Conservation (phyloP, 805 yeast genomes). For the Hanseniaspora osmophila region DNA sequence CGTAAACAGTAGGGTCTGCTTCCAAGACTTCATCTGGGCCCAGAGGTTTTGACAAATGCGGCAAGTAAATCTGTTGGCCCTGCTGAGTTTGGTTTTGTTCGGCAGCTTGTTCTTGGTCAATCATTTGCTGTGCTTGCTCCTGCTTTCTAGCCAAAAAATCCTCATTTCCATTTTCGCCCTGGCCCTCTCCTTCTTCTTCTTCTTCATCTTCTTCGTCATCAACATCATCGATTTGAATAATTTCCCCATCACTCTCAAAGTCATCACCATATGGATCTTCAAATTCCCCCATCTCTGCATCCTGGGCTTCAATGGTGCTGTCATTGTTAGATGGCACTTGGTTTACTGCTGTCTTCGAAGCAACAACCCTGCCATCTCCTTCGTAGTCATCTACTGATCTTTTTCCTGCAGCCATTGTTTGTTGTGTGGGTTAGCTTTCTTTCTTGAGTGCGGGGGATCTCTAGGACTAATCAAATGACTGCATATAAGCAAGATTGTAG, state of each 20-base stretch:
- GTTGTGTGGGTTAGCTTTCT: constrained; percentile 11
- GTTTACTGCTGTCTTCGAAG: constrained; percentile 23
- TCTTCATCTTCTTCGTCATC: constrained; percentile 32
- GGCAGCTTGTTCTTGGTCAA: constrained; percentile 26
- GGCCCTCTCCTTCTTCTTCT: constrained; percentile 23
- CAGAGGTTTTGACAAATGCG: constrained; percentile 76
- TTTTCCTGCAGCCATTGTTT: constrained; percentile 6
- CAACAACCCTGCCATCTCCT: constrained; percentile 25
- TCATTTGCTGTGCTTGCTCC: constrained; percentile 23
- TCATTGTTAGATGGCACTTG: constrained; percentile 12
- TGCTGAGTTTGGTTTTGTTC: constrained; percentile 21
- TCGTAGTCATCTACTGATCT: constrained; percentile 25
- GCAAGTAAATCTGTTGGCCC: constrained; percentile 50
- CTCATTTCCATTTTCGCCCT: constrained; percentile 18
- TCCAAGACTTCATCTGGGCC: constrained; percentile 94
- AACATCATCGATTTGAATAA: constrained; percentile 63
- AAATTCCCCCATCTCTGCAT: constrained; percentile 64
- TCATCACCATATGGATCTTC: constrained; percentile 88
- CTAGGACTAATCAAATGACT: too few relatives aligned
- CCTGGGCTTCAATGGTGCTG: constrained; percentile 25
- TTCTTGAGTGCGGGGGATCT: not conserved
- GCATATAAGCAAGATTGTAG: too few relatives aligned
- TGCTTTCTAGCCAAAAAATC: constrained; percentile 23
- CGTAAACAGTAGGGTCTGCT: constrained; percentile 92
- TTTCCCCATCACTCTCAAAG: constrained; percentile 82